These are phyloP conservation scores for Colletotrichum lindemuthianum DNA, from an alignment of 2,329 filamentous ascomycete species.

Conservation along the genomic window DNA sequence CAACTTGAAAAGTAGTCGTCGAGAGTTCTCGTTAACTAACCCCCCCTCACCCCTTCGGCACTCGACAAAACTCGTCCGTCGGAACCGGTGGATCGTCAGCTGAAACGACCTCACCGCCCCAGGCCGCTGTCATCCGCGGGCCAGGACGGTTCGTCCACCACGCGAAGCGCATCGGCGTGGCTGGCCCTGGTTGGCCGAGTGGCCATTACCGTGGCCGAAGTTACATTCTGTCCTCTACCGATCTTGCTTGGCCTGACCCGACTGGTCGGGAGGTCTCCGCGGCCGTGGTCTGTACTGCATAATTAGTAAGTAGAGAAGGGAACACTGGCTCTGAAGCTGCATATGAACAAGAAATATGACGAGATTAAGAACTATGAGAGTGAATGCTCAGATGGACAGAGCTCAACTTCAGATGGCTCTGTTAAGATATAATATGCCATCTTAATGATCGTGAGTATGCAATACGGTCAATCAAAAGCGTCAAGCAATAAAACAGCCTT, in stretches of 20 bases:
- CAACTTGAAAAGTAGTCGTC: no score
- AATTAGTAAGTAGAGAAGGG: background rate
- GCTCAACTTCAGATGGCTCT: no score
- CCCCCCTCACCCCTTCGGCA: background rate
- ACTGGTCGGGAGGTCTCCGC: background rate
- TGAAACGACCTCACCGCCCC: conserved; percentile 23
- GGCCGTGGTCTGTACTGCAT: background rate
- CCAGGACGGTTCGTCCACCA: background rate
- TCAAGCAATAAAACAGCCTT: no score
- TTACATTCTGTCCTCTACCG: background rate
- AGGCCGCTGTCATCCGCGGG: conserved; percentile 4
- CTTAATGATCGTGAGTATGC: background rate
- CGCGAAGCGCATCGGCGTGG: conserved; percentile 3
- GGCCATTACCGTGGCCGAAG: conserved; percentile 4
- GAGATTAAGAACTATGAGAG: no score
- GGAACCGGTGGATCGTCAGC: conserved; percentile 1
- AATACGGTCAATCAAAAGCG: background rate
- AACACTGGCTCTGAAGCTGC: background rate
- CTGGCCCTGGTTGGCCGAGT: background rate
- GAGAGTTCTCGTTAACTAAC: no score
- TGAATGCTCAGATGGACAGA: no score
- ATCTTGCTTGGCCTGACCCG: conserved; percentile 10
- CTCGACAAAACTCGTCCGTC: background rate
- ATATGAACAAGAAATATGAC: background rate
- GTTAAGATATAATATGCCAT: no score